phyloP scores from a whole-genome alignment of 129 eudicot genomes.

The Ambrosia trifida region DNA sequence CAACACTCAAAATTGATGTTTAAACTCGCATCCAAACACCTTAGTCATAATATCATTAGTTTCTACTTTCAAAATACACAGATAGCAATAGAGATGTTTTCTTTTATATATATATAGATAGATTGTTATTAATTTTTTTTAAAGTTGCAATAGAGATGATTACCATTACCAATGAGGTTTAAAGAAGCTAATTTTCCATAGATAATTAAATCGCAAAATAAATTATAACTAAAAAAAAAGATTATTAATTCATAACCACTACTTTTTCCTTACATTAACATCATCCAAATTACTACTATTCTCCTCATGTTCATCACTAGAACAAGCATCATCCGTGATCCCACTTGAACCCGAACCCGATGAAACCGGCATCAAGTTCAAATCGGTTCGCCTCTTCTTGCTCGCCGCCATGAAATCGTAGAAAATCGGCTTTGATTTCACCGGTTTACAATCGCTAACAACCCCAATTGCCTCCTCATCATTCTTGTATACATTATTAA shows the following conservation, averaged over 20 bases:
- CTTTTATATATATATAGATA: no score
- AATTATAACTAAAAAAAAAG: not conserved
- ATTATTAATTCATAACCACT: not conserved
- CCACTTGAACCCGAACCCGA: constrained; percentile 11
- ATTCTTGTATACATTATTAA: not conserved
- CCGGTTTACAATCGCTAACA: not conserved
- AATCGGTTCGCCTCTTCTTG: not conserved
- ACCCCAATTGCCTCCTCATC: not conserved
- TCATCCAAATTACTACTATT: not conserved
- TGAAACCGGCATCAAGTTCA: constrained; percentile 8
- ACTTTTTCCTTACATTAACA: not conserved
- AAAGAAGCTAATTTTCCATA: not conserved
- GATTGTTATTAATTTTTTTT: no score
- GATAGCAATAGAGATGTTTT: not conserved
- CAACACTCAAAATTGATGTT: constrained; percentile 6
- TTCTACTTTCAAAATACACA: constrained; percentile 1
- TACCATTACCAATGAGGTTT: not conserved
- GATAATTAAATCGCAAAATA: not conserved
- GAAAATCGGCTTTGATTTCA: not conserved
- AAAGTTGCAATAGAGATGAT: not conserved
- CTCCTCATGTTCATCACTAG: constrained; percentile 12
- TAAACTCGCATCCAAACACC: not conserved
- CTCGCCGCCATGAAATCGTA: constrained; percentile 14
- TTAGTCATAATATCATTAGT: constrained; percentile 5
- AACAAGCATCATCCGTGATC: constrained; percentile 10